These are phyloP conservation scores for Eragrostis curvula DNA, from an alignment of 176 grass and related monocot species.

Conservation along the genomic window DNA sequence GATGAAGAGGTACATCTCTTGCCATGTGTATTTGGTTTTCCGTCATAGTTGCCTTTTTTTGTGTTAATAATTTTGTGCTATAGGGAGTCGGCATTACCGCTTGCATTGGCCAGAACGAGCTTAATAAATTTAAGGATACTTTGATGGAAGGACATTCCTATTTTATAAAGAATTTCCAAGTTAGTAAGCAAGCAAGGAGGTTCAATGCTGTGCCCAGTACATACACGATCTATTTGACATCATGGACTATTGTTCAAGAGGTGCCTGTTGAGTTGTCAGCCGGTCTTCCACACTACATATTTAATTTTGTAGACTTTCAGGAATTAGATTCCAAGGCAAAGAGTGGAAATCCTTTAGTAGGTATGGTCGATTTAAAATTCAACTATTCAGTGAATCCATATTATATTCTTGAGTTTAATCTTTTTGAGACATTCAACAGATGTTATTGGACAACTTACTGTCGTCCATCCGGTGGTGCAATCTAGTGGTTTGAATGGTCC, in stretches of 20 bases:
- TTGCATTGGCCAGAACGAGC: not conserved
- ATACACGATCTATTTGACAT: not conserved
- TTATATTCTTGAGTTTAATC: too few species aligned
- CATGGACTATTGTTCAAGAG: slow-evolving; percentile 14
- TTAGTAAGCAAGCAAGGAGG: not conserved
- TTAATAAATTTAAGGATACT: not conserved
- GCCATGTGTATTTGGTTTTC: too few species aligned
- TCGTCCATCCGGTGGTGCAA: not conserved
- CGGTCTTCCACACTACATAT: not conserved
- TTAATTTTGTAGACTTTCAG: slow-evolving; percentile 10
- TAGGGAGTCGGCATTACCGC: not conserved
- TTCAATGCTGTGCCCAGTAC: not conserved
- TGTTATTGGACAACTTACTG: not conserved
- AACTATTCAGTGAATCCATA: too few species aligned
- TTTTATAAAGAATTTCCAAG: not conserved
- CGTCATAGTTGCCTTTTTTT: not conserved
- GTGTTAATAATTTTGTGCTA: not conserved
- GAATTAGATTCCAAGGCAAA: not conserved
- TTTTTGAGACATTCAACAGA: not conserved
- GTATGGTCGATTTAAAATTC: not conserved
- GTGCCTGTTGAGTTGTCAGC: not conserved
- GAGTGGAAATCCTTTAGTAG: not conserved
- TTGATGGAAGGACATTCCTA: not conserved
- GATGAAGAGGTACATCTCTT: slow-evolving; percentile 1
- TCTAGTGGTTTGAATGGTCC: slow-evolving; percentile 1